phyloP scores from a whole-genome alignment of 2,329 filamentous ascomycete species.

The Lecanicillium sp. region DNA sequence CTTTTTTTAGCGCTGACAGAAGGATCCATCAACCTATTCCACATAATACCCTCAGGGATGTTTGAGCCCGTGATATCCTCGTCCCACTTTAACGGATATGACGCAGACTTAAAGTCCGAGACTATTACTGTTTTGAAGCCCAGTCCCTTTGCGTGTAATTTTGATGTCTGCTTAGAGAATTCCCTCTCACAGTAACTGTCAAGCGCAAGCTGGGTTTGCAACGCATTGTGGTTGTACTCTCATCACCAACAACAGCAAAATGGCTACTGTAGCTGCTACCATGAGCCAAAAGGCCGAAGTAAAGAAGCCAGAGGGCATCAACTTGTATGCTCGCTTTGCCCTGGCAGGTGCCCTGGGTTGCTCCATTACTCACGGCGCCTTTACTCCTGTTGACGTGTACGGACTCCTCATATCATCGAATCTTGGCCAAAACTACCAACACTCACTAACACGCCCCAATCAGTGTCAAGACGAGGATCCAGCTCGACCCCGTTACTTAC shows the following conservation, averaged over 20 bases:
- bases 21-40: too few relatives aligned
- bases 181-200: too few relatives aligned
- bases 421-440: neutral
- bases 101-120: too few relatives aligned
- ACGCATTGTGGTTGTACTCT: neutral
- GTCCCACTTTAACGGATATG: too few relatives aligned
- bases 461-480: conserved; percentile 93
- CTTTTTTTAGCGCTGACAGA: too few relatives aligned
- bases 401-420: neutral
- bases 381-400: conserved; percentile 96
- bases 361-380: conserved; percentile 81
- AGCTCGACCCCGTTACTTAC: conserved; percentile 84
- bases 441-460: conserved; percentile 15
- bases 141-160: too few relatives aligned
- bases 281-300: conserved; percentile 15
- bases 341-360: conserved; percentile 91
- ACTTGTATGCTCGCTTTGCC: conserved; percentile 82
- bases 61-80: too few relatives aligned
- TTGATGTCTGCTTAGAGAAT: too few relatives aligned
- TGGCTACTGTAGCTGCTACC: conserved; percentile 9
- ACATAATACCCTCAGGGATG: too few relatives aligned
- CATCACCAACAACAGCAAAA: neutral
- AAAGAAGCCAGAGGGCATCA: conserved; percentile 31
- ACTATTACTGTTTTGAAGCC: too few relatives aligned
- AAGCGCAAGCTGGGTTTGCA: too few relatives aligned